Evolutionary conservation across 306 rosid genomes (phyloP), one percentile per base, ranked within the genome.

Genomic region (Cyamopsis tetragonoloba): DNA sequence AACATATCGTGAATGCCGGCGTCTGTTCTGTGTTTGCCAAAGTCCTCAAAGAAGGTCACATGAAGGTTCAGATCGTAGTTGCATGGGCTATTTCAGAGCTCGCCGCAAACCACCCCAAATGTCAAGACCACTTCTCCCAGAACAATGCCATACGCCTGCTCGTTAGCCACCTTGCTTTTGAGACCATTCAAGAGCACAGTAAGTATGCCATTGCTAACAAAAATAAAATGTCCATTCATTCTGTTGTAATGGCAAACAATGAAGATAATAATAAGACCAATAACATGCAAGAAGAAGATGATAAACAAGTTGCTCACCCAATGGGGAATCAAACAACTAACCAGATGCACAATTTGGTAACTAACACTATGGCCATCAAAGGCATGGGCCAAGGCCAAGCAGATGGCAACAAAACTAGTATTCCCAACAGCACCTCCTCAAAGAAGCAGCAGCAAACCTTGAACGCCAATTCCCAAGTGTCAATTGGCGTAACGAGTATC

Each of bases 171-270:
- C 84, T 89, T 0, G 96, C 93, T 0, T 89, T 89, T 1, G 96
- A 89, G 30, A 89, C 93, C 3, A 89, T 89, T 64, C 89, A 84
- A 59, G 96, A 89, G 14, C 96, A 89, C 7, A 89, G 93, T 23
- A 86, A 82, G 70, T 89, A 89, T 34, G 22, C 79, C 6, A 81
- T 89, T 46, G 47, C 67, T 1, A 63, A 37, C 5, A 85, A 83
- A 27, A 86, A 84, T 1, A 80, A 77, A 24, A 70, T 82, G 74
- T 76, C 87, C 0, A 41, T 86, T n/a, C 90, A 89, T 48, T 80
- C 96, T 0, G 70, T 89, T 41, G 13, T 89, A 2, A 32, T 86
- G 81, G 87, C 81, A 0, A 86, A 73, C 15, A 79, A 77, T 32
- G 30, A 19, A 7, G 35, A 35, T 71, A 10, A 6, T 9, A 5